A percentile compares a stretch with the other conserved stretches of the same genome.
Conservation (phyloP, 768 basidiomycete genomes). For the Omphalotus guepiniiformis region DNA sequence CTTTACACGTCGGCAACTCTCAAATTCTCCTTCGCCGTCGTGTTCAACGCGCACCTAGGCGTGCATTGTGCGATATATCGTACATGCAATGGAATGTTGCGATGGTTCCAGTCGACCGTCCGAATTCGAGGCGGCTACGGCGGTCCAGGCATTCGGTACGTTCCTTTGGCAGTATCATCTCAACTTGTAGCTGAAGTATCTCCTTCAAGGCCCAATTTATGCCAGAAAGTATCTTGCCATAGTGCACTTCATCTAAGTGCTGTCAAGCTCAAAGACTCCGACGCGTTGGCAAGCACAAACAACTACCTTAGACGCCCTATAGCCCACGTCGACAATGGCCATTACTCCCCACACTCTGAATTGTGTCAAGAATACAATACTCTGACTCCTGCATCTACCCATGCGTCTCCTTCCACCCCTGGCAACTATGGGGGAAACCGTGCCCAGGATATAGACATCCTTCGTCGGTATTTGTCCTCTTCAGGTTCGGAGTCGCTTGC, state of each 20-base stretch:
- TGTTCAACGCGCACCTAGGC: neutral
- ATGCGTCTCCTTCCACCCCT: too few relatives aligned
- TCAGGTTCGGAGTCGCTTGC: slow-evolving; percentile 16
- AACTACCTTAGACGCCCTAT: neutral
- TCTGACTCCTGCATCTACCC: neutral
- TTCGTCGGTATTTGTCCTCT: slow-evolving; percentile 16
- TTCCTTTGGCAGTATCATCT: neutral
- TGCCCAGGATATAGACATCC: neutral
- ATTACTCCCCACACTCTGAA: too few relatives aligned
- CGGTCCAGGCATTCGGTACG: neutral
- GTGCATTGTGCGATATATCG: neutral
- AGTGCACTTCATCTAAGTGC: neutral
- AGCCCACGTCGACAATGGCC: too few relatives aligned
- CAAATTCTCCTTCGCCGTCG: too few relatives aligned
- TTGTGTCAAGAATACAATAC: neutral
- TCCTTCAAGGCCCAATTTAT: neutral
- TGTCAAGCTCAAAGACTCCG: neutral
- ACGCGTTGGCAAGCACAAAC: neutral
- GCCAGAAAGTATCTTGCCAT: neutral
- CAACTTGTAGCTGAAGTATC: neutral
- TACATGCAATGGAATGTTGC: slow-evolving; percentile 76
- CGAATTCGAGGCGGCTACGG: slow-evolving; percentile 19
- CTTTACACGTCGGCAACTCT: too few relatives aligned
- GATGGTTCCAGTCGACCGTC: slow-evolving; percentile 60
- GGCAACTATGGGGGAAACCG: too few relatives aligned